phyloP scores from a whole-genome alignment of 148 eudicot species.

The Diospyros kaki region DNA sequence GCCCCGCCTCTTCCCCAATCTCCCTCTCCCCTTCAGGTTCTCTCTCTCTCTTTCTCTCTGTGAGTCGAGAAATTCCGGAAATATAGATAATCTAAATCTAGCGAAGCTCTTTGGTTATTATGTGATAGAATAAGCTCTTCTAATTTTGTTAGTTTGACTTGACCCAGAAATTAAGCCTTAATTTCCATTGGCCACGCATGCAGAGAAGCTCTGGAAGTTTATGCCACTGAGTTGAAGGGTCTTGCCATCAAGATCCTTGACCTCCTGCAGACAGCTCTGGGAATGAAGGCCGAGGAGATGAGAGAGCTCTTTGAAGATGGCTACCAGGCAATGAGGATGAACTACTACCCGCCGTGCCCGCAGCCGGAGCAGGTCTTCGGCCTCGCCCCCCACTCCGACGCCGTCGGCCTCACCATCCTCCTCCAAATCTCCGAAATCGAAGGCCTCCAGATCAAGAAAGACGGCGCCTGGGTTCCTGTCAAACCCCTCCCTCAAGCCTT shows the following conservation, averaged over 20 bases:
- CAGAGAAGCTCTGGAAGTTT: no score
- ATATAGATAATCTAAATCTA: no score
- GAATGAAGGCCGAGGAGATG: neutral
- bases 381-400: slow-evolving; percentile 14
- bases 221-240: no score
- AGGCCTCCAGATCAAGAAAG: slow-evolving; percentile 12
- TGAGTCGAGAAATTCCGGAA: no score
- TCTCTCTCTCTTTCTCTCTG: no score
- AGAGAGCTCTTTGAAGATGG: slow-evolving; percentile 1
- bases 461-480: slow-evolving; percentile 12
- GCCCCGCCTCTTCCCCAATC: slow-evolving; percentile 22
- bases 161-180: no score
- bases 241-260: no score
- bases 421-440: slow-evolving; percentile 9
- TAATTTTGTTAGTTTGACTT: no score
- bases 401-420: slow-evolving; percentile 13
- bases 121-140: no score
- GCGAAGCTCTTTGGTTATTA: no score
- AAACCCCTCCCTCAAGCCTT: slow-evolving; percentile 15
- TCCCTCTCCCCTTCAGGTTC: slow-evolving; percentile 7
- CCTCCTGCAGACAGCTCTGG: slow-evolving; percentile 2
- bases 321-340: slow-evolving; percentile 8
- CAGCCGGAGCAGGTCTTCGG: slow-evolving; percentile 13
- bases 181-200: no score
- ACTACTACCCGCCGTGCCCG: slow-evolving; percentile 13